Evolutionary conservation across 2,329 filamentous ascomycete species (phyloP).

Genomic region (Fusarium sp.): DNA sequence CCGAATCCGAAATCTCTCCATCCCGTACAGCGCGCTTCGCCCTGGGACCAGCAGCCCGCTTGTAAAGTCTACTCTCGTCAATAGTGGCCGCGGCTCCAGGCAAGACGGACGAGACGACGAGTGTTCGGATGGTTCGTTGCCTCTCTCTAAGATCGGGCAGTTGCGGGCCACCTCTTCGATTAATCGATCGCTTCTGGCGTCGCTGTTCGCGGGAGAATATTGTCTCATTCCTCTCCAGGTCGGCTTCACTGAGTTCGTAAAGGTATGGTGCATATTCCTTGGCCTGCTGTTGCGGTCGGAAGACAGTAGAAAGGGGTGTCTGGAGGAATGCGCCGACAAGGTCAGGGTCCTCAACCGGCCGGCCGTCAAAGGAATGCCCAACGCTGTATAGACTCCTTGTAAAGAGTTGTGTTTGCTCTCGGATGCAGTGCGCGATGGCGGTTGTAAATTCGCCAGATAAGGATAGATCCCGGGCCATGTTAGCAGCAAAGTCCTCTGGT

Average conservation of each 20-base stretch:
- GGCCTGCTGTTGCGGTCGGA: slow-evolving; percentile 89
- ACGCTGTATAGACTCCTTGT: slow-evolving; percentile 93
- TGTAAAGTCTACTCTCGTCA: slow-evolving; percentile 89
- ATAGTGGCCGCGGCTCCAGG: slow-evolving; percentile 84
- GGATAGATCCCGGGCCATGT: slow-evolving; percentile 90
- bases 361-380: slow-evolving; percentile 93
- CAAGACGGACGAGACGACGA: slow-evolving; percentile 91
- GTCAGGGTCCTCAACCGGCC: slow-evolving; percentile 92
- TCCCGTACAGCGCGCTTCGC: slow-evolving; percentile 66
- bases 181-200: slow-evolving; percentile 94
- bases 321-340: slow-evolving; percentile 86
- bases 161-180: slow-evolving; percentile 89
- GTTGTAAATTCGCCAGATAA: slow-evolving; percentile 96
- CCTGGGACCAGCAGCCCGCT: slow-evolving; percentile 73
- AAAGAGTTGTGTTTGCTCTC: slow-evolving; percentile 95
- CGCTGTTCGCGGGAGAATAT: slow-evolving; percentile 94
- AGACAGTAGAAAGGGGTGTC: slow-evolving; percentile 83
- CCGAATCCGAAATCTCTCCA: slow-evolving; percentile 85
- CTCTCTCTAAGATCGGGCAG: slow-evolving; percentile 96
- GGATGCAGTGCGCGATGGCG: slow-evolving; percentile 96
- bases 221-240: slow-evolving; percentile 89
- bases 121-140: slow-evolving; percentile 90
- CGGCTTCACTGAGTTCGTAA: slow-evolving; percentile 91
- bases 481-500: slow-evolving; percentile 90
- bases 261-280: slow-evolving; percentile 95